Evolutionary conservation across 768 basidiomycete species (phyloP).

Genomic region (Mrakia gelida): DNA sequence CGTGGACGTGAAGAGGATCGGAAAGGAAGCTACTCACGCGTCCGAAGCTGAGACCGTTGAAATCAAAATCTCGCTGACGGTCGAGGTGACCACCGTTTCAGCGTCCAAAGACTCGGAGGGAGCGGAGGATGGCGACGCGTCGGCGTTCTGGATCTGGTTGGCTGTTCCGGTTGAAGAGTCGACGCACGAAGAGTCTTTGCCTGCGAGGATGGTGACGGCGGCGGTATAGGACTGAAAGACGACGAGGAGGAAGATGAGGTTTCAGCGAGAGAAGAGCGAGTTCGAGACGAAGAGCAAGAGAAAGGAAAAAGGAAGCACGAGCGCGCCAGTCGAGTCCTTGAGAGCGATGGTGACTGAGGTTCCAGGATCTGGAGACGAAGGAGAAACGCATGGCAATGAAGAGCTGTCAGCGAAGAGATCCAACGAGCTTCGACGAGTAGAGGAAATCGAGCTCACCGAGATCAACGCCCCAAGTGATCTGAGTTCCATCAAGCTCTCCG

Average conservation of each 20-base stretch:
- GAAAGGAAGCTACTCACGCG: neutral
- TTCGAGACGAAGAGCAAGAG: too few relatives aligned
- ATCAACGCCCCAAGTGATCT: neutral
- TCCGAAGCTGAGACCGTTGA: neutral
- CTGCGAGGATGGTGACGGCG: neutral
- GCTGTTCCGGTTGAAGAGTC: neutral
- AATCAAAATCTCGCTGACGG: neutral
- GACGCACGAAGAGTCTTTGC: neutral
- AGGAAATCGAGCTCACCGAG: neutral
- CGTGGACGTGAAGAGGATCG: neutral
- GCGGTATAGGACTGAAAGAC: neutral
- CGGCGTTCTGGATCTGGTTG: neutral
- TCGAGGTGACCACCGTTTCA: neutral
- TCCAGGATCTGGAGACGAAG: neutral
- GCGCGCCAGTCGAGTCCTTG: neutral
- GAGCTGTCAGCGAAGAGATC: neutral
- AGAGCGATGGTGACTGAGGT: neutral
- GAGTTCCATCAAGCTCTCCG: neutral
- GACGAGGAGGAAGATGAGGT: neutral
- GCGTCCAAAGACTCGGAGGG: neutral
- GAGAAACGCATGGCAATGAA: too few relatives aligned
- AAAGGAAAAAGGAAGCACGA: neutral
- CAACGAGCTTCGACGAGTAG: neutral
- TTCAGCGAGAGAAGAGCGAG: neutral
- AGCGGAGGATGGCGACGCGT: neutral